A percentile compares a stretch with the other conserved stretches of the same genome.
These are phyloP conservation scores for Dictyostelium intermedium DNA, from an alignment of 78 protist species.

Conservation along the genomic window DNA sequence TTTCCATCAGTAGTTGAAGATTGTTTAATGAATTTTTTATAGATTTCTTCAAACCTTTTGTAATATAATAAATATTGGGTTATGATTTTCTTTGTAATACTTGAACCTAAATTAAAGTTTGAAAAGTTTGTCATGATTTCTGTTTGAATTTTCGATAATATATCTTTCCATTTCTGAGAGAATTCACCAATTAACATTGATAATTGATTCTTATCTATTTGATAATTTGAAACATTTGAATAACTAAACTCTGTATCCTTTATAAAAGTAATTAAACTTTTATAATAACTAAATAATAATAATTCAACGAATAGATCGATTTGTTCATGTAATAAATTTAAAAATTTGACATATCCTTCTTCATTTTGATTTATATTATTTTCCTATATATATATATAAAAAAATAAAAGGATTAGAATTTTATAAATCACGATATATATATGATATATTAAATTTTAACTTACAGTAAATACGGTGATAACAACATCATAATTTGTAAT, in stretches of 20 bases:
- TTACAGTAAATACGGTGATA: slow-evolving; percentile 15
- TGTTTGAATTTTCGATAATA: slow-evolving; percentile 27
- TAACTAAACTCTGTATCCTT: slow-evolving; percentile 33
- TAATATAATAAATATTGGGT: slow-evolving; percentile 58
- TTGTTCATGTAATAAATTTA: slow-evolving; percentile 31
- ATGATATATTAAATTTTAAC: too few relatives aligned
- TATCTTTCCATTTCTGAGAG: slow-evolving; percentile 41
- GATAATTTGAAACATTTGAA: not conserved
- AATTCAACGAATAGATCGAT: slow-evolving; percentile 15
- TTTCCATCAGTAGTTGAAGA: not conserved
- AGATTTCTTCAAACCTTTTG: slow-evolving; percentile 66
- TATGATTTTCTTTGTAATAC: slow-evolving; percentile 43
- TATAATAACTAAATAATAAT: slow-evolving; percentile 17
- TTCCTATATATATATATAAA: not conserved
- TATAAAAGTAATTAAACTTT: slow-evolving; percentile 17
- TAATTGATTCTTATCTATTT: not conserved
- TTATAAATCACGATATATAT: too few relatives aligned
- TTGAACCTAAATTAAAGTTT: slow-evolving; percentile 56
- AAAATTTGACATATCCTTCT: slow-evolving; percentile 5
- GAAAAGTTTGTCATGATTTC: slow-evolving; percentile 53
- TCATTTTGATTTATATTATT: slow-evolving; percentile 39
- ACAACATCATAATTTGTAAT: slow-evolving; percentile 71
- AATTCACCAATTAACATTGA: slow-evolving; percentile 6
- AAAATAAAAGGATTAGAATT: not conserved
- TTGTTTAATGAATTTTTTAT: slow-evolving; percentile 32